phyloP scores from a whole-genome alignment of 2,329 filamentous ascomycete genomes.

The Monosporascus sp. region DNA sequence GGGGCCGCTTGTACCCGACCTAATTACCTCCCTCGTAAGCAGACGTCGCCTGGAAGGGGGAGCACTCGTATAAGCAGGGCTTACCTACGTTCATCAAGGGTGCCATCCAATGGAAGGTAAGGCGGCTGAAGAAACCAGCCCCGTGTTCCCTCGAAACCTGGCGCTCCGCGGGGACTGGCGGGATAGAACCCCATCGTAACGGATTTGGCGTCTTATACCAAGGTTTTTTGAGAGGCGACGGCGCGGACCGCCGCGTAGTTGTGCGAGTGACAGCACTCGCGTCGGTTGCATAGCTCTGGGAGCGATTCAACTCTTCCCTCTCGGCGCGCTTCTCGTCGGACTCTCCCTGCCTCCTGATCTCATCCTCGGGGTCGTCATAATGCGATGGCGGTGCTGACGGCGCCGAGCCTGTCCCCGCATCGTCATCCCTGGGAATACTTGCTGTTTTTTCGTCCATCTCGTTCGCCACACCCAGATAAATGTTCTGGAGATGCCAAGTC shows the following conservation, averaged over 20 bases:
- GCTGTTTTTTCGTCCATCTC: slow-evolving; percentile 17
- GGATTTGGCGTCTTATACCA: slow-evolving; percentile 63
- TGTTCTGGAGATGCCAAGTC: not conserved
- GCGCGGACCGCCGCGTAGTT: slow-evolving; percentile 27
- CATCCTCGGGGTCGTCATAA: slow-evolving; percentile 21
- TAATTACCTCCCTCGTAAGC: slow-evolving; percentile 26
- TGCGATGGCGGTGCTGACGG: slow-evolving; percentile 9
- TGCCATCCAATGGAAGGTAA: slow-evolving; percentile 88
- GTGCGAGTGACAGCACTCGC: slow-evolving; percentile 43
- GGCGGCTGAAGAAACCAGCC: slow-evolving; percentile 66
- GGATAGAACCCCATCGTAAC: slow-evolving; percentile 51
- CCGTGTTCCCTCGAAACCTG: slow-evolving; percentile 61
- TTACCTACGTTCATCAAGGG: slow-evolving; percentile 70
- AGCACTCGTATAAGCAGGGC: not conserved
- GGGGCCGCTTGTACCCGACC: slow-evolving; percentile 77
- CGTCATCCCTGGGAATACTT: slow-evolving; percentile 16
- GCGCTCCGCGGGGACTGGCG: slow-evolving; percentile 49
- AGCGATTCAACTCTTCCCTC: slow-evolving; percentile 32
- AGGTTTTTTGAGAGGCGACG: slow-evolving; percentile 38
- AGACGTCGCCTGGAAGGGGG: slow-evolving; percentile 3
- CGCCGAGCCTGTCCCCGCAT: slow-evolving; percentile 14
- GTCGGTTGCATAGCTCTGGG: slow-evolving; percentile 49
- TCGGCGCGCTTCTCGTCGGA: slow-evolving; percentile 19
- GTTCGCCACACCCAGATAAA: slow-evolving; percentile 19
- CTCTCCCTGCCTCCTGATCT: slow-evolving; percentile 21